Conservation (phyloP, 176 grass and related monocot species). For the Coix lacrymajobi region DNA sequence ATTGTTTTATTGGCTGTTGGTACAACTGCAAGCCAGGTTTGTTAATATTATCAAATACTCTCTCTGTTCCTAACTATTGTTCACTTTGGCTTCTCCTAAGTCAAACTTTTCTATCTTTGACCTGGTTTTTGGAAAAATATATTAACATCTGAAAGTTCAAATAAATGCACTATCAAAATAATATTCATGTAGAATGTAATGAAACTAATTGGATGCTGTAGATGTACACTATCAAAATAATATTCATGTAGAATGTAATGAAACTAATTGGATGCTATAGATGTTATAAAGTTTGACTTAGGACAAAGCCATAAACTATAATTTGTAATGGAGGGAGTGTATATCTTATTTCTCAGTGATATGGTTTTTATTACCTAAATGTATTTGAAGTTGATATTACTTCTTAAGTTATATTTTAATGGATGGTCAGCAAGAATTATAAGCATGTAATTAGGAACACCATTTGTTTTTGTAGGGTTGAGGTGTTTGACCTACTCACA, state of each 20-base stretch:
- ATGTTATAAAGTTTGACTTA: neutral
- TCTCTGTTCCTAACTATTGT: neutral
- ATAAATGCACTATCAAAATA: neutral
- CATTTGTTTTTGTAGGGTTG: neutral
- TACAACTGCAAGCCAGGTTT: slow-evolving; percentile 95
- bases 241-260: neutral
- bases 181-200: no score
- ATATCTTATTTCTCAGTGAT: neutral
- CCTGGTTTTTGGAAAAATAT: neutral
- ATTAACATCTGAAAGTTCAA: neutral
- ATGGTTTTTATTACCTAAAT: neutral
- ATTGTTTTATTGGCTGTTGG: slow-evolving; percentile 85
- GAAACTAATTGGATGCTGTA: no score
- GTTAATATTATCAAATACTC: neutral
- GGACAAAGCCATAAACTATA: neutral
- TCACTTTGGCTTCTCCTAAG: neutral
- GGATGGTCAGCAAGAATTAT: neutral
- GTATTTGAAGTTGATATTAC: neutral
- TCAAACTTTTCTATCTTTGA: neutral
- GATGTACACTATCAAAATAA: neutral
- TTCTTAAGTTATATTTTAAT: neutral
- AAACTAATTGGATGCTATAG: neutral
- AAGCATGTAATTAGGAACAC: neutral
- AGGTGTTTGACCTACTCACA: neutral
- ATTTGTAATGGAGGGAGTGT: neutral